Base-by-base conservation (phyloP, 805 yeast species). In the Teunomyces barrocoloradensis region DNA sequence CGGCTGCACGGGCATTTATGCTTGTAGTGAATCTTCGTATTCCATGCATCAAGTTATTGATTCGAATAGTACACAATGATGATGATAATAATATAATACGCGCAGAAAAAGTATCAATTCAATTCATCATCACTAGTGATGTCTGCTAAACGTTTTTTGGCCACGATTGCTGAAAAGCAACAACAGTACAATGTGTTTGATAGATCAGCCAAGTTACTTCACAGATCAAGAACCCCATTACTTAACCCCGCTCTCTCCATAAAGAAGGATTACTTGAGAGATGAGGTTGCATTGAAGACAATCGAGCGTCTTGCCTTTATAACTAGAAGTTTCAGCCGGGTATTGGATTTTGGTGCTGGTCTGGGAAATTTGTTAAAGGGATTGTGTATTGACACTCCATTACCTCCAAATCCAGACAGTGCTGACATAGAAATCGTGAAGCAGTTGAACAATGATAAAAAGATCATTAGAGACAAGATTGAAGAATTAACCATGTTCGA, bases 281-380 rank as follows among this genome's bases (percentile, higher is more conserved):
- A 85, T 57, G 94, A 87, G 60, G 80, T 87, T 6, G 90, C 94
- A 0, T 59, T 73, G 20, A 77, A 87, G 44, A 82, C 90, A 7
- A 80, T 87, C 21, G 95, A 88, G 52, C 73, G 96, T 53, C 64
- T 89, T 44, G 82, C 89, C 2, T 85, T 87, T 62, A 78, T 89
- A 42, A 81, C 85, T 40, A 72, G 90, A 42, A 77, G 78, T 18
- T 83, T 87, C 55, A 69, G 76, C 15, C 69, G 71, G 17, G 76
- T 85, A 30, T 65, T 88, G 48, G 95, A 89, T 60, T 77, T 86
- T 48, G 96, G 96, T 3, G 75, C 85, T 9, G 82, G 87, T 41
- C 74, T 84, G 45, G 96, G 96, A 0, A 82, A 81, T 60, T 68
- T 84, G 11, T 75, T 78, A 47, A 67, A 71, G 42, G 62, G 73